A percentile compares a stretch with the other conserved stretches of the same genome.
phyloP scores from a whole-genome alignment of 2,329 filamentous ascomycete genomes.

The Elsinoe australis region DNA sequence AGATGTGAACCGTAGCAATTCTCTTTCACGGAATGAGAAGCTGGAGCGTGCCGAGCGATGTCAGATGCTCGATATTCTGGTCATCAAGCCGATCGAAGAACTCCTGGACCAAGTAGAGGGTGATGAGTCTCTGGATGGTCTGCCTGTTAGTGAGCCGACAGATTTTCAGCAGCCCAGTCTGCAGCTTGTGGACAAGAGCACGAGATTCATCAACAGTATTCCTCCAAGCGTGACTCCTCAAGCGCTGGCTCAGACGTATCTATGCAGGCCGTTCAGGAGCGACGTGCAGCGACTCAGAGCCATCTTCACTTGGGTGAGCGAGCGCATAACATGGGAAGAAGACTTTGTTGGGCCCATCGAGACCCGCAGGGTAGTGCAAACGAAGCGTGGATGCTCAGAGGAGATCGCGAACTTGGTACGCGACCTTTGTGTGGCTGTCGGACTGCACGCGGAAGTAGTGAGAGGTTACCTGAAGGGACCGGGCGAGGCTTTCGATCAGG shows the following conservation, averaged over 20 bases:
- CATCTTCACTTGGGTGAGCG: conserved; percentile 96
- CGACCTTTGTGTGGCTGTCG: conserved; percentile 90
- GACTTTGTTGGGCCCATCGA: conserved; percentile 83
- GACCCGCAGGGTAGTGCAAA: conserved; percentile 73
- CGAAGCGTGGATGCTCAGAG: conserved; percentile 73
- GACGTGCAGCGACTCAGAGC: conserved; percentile 87
- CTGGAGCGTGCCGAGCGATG: conserved; percentile 80
- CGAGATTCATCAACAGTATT: conserved; percentile 77
- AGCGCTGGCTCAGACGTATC: conserved; percentile 78
- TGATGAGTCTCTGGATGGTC: conserved; percentile 79
- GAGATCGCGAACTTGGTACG: conserved; percentile 82
- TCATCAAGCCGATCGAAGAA: conserved; percentile 82
- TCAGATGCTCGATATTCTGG: conserved; percentile 87
- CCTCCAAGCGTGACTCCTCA: conserved; percentile 75
- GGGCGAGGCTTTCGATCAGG: conserved; percentile 73
- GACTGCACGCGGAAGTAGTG: conserved; percentile 78
- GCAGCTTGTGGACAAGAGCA: conserved; percentile 87
- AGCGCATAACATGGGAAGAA: conserved; percentile 92
- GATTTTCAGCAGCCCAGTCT: conserved; percentile 68
- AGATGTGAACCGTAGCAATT: conserved; percentile 92
- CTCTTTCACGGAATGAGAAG: conserved; percentile 79
- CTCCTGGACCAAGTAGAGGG: conserved; percentile 78
- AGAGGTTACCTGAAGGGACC: conserved; percentile 85
- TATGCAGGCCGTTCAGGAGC: conserved; percentile 88
- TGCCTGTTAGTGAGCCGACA: conserved; percentile 70